phyloP scores from a whole-genome alignment of 495 filamentous ascomycete genomes.

The Cladorrhinum samala region DNA sequence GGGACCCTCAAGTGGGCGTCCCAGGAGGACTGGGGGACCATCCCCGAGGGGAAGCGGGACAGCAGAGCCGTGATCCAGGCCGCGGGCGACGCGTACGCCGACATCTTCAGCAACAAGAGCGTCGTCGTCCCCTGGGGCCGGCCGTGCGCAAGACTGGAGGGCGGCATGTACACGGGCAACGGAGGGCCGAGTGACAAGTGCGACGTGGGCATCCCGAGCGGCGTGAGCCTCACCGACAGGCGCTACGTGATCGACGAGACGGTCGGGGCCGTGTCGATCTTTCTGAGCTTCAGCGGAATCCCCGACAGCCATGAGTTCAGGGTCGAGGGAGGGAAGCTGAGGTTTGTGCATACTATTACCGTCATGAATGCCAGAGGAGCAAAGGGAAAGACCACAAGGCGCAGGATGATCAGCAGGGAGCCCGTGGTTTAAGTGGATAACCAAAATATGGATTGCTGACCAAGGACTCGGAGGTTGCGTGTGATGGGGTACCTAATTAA shows the following conservation, averaged over 20 bases:
- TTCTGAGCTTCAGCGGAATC: slow-evolving; percentile 38
- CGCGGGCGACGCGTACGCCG: slow-evolving; percentile 44
- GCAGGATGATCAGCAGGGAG: not conserved
- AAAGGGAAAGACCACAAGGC: slow-evolving; percentile 10
- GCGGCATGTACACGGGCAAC: slow-evolving; percentile 37
- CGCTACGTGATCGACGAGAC: slow-evolving; percentile 50
- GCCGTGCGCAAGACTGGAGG: slow-evolving; percentile 44
- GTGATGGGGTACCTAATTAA: no score
- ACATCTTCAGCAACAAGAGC: slow-evolving; percentile 39
- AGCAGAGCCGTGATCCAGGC: slow-evolving; percentile 40
- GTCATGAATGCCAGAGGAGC: slow-evolving; percentile 24
- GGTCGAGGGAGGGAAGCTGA: slow-evolving; percentile 43
- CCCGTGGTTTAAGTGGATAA: no score
- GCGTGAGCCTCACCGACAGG: slow-evolving; percentile 33
- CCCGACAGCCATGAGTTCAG: slow-evolving; percentile 49
- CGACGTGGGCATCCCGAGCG: slow-evolving; percentile 34
- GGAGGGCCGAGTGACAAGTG: slow-evolving; percentile 32
- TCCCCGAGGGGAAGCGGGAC: slow-evolving; percentile 39
- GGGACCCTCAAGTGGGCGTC: slow-evolving; percentile 41
- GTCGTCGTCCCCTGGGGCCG: slow-evolving; percentile 45
- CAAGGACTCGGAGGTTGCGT: no score
- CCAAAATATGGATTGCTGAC: no score
- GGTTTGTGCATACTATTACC: slow-evolving; percentile 44
- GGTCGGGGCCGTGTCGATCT: slow-evolving; percentile 40
- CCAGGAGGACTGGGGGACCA: slow-evolving; percentile 38